phyloP scores from a whole-genome alignment of 2,329 filamentous ascomycete species.

The Botrytis aclada region DNA sequence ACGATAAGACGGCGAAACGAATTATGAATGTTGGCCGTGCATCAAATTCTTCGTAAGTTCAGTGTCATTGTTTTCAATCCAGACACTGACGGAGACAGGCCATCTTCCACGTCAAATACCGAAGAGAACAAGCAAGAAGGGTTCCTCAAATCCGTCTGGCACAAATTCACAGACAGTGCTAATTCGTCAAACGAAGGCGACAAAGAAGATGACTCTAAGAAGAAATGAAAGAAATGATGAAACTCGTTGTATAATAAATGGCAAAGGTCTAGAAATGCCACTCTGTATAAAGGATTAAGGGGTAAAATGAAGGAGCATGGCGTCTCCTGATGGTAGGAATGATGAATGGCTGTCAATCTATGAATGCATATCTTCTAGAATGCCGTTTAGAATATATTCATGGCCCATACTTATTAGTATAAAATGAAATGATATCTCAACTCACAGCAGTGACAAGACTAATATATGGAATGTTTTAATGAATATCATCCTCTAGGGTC shows the following conservation, averaged over 20 bases:
- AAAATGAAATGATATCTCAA: slow-evolving; percentile 19
- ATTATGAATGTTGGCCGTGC: slow-evolving; percentile 75
- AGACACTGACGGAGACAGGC: slow-evolving; percentile 20
- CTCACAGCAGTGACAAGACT: slow-evolving; percentile 10
- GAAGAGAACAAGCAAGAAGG: slow-evolving; percentile 69
- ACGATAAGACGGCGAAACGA: slow-evolving; percentile 84
- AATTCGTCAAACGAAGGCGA: slow-evolving; percentile 15
- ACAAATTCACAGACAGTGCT: slow-evolving; percentile 71
- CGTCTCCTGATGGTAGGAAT: slow-evolving; percentile 15
- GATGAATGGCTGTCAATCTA: slow-evolving; percentile 10
- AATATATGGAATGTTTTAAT: background rate
- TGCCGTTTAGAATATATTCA: slow-evolving; percentile 10
- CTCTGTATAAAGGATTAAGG: slow-evolving; percentile 10
- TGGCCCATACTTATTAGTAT: slow-evolving; percentile 10
- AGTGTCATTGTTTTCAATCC: slow-evolving; percentile 17
- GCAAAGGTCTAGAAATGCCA: background rate
- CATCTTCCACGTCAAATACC: slow-evolving; percentile 19
- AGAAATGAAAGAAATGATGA: slow-evolving; percentile 11
- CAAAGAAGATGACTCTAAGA: slow-evolving; percentile 20
- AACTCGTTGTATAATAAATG: slow-evolving; percentile 14
- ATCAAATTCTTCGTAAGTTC: slow-evolving; percentile 50
- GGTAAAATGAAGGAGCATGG: slow-evolving; percentile 12
- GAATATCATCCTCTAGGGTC: background rate
- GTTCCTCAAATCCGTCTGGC: slow-evolving; percentile 91
- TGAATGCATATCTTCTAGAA: background rate